A percentile compares a stretch with the other conserved stretches of the same genome.
phyloP scores from a whole-genome alignment of 352 stramenopile species.

The Globisporangium splendens region DNA sequence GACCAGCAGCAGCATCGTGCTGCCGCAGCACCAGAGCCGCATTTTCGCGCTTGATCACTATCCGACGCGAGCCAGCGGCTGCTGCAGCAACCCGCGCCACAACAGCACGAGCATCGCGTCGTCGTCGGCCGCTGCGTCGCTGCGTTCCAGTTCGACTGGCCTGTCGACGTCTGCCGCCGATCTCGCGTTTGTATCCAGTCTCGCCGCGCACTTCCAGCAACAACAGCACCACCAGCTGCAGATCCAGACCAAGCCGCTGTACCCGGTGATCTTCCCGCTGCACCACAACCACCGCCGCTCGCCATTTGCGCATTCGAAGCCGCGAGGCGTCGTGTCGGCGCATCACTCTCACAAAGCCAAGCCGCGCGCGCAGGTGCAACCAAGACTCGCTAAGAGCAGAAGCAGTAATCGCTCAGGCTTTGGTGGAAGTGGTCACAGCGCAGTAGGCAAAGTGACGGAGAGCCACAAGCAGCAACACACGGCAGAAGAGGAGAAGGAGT shows the following conservation, averaged over 20 bases:
- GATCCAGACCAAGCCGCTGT: not conserved
- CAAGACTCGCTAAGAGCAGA: not conserved
- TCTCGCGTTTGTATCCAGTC: constrained; percentile 15
- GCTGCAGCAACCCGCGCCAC: constrained; percentile 5
- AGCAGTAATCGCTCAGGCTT: not conserved
- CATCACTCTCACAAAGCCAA: constrained; percentile 7
- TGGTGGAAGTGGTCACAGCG: not conserved
- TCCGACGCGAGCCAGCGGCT: constrained; percentile 1
- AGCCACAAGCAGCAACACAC: not conserved
- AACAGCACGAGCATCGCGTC: constrained; percentile 11
- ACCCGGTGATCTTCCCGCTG: not conserved
- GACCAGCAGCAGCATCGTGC: constrained; percentile 1
- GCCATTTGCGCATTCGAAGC: constrained; percentile 10
- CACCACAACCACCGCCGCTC: constrained; percentile 14
- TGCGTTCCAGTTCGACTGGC: not conserved
- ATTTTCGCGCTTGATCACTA: constrained; percentile 9
- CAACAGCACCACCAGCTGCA: not conserved
- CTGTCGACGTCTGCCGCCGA: constrained; percentile 11
- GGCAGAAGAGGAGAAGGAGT: constrained; percentile 20
- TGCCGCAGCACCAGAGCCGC: constrained; percentile 7
- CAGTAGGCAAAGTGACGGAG: not conserved
- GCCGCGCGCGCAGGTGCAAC: not conserved
- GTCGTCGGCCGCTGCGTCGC: not conserved
- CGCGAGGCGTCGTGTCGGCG: not conserved
- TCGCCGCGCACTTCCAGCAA: constrained; percentile 12